Conservation (phyloP, 2,329 filamentous ascomycete species). For the Aspergillus costaricaensis region DNA sequence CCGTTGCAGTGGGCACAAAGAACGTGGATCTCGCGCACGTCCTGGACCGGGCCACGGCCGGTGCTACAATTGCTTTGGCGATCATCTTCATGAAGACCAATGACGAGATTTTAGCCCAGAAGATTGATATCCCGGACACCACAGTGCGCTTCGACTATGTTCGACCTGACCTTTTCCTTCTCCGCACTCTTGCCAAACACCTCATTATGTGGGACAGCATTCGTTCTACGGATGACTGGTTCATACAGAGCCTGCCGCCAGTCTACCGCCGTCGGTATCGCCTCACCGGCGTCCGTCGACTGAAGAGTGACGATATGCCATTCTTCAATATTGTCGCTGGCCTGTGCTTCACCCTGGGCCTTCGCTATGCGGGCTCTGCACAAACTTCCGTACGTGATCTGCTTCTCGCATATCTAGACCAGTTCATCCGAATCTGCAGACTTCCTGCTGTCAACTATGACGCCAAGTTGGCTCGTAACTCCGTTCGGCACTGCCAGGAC, state of each 20-base stretch:
- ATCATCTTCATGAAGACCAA: slow-evolving; percentile 98
- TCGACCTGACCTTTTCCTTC: slow-evolving; percentile 84
- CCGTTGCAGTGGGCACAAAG: slow-evolving; percentile 83
- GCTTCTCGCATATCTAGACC: slow-evolving; percentile 79
- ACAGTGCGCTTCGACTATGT: slow-evolving; percentile 93
- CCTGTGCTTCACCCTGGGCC: slow-evolving; percentile 75
- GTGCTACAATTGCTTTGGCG: slow-evolving; percentile 85
- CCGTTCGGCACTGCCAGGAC: slow-evolving; percentile 88
- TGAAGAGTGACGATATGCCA: slow-evolving; percentile 81
- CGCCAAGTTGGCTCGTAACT: slow-evolving; percentile 76
- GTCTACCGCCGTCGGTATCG: slow-evolving; percentile 66
- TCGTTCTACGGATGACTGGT: slow-evolving; percentile 71
- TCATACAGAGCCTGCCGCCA: slow-evolving; percentile 69
- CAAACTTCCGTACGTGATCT: slow-evolving; percentile 74
- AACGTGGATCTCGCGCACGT: slow-evolving; percentile 91
- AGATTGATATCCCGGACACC: slow-evolving; percentile 91
- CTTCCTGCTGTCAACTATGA: slow-evolving; percentile 71
- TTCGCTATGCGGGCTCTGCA: slow-evolving; percentile 73
- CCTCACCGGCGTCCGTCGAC: slow-evolving; percentile 59
- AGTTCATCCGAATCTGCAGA: slow-evolving; percentile 76
- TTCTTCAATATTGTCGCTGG: slow-evolving; percentile 92
- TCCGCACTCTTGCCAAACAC: slow-evolving; percentile 86
- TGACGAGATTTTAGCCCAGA: slow-evolving; percentile 79
- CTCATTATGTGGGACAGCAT: slow-evolving; percentile 92
- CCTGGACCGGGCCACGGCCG: slow-evolving; percentile 87